A percentile compares a stretch with the other conserved stretches of the same genome.
Conservation (phyloP, 208 protist species). For the Crithidia acanthocephali region DNA sequence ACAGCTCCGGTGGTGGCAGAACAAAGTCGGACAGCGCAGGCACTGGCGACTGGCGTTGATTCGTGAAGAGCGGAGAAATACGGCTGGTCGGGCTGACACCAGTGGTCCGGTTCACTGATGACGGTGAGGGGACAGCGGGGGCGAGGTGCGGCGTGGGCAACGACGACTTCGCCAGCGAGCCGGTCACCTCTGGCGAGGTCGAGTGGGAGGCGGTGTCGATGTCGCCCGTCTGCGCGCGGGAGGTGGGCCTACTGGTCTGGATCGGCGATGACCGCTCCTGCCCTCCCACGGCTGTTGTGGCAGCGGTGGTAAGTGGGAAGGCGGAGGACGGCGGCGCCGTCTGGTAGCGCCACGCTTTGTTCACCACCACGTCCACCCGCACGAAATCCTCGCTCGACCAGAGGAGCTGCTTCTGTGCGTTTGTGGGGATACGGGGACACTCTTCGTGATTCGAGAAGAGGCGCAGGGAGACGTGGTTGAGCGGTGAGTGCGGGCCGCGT, state of each 20-base stretch:
- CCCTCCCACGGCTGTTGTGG: not conserved
- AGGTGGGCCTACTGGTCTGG: conserved; percentile 18
- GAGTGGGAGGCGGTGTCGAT: conserved; percentile 16
- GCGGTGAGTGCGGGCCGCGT: conserved; percentile 20
- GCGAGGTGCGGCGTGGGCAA: conserved; percentile 36
- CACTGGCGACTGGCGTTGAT: conserved; percentile 16
- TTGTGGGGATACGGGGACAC: conserved; percentile 21
- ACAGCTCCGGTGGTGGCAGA: conserved; percentile 23
- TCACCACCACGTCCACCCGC: conserved; percentile 37
- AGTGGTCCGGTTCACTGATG: not conserved
- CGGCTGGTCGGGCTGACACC: conserved; percentile 16
- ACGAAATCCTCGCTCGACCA: conserved; percentile 45
- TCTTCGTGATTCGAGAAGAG: conserved; percentile 26
- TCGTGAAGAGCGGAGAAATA: conserved; percentile 11
- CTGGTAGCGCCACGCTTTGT: conserved; percentile 35
- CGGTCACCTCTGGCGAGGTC: conserved; percentile 22
- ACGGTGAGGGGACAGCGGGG: conserved; percentile 9
- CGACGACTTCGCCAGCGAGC: conserved; percentile 36
- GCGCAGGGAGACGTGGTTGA: conserved; percentile 28
- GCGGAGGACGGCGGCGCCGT: conserved; percentile 3
- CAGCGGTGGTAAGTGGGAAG: not conserved
- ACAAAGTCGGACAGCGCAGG: conserved; percentile 24
- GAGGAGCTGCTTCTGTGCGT: conserved; percentile 18
- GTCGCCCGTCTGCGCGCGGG: conserved; percentile 17
- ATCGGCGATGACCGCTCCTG: conserved; percentile 28